Conservation (phyloP, 805 yeast genomes). For the Lachancea kluyveri region DNA sequence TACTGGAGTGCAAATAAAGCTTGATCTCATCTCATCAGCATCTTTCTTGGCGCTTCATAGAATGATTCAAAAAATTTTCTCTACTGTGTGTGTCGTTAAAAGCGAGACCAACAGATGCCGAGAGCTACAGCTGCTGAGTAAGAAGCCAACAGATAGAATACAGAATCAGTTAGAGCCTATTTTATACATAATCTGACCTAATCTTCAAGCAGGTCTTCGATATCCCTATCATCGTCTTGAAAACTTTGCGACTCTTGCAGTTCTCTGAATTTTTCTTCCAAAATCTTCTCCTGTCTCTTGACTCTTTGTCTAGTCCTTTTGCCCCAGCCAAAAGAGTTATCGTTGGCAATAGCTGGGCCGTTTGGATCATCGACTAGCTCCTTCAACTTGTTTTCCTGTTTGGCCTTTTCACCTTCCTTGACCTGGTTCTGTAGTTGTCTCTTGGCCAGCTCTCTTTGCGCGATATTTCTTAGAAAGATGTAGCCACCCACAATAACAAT, state of each 20-base stretch:
- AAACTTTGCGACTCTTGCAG: conserved; percentile 36
- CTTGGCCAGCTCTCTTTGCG: conserved; percentile 49
- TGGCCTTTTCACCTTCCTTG: conserved; percentile 28
- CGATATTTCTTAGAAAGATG: conserved; percentile 49
- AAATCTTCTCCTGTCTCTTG: conserved; percentile 46
- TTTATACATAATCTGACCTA: too few species aligned
- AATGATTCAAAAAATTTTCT: too few species aligned
- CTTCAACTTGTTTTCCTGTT: conserved; percentile 31
- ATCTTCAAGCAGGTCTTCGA: conserved; percentile 61
- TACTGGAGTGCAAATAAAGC: too few species aligned
- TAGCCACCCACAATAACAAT: conserved; percentile 58
- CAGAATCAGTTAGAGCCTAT: too few species aligned
- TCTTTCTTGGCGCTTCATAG: too few species aligned
- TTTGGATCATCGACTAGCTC: conserved; percentile 32
- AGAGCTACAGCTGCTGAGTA: too few species aligned
- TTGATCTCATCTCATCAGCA: too few species aligned
- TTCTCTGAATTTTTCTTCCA: conserved; percentile 43
- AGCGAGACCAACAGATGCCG: too few species aligned
- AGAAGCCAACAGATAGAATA: too few species aligned
- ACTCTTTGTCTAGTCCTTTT: conserved; percentile 60
- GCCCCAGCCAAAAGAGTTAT: conserved; percentile 69
- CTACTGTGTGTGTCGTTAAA: too few species aligned
- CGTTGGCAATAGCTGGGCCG: conserved; percentile 32
- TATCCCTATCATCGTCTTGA: conserved; percentile 47
- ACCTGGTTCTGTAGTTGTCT: conserved; percentile 48